Evolutionary conservation across 768 basidiomycete species (phyloP).

Genomic region (Suillus subluteus): DNA sequence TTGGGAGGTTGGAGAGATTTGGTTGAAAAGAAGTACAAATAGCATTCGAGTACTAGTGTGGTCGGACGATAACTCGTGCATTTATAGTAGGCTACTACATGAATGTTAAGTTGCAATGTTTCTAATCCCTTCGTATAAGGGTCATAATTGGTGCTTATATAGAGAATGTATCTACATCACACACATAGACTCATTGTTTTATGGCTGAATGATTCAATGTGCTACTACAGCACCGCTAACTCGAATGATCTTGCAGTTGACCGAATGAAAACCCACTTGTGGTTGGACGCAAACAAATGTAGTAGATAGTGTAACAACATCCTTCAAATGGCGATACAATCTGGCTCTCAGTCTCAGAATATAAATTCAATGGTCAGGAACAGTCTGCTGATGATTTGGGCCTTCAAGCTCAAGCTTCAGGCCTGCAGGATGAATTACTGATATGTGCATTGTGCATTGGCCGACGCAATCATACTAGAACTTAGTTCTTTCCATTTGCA

Average conservation of each 20-base stretch:
- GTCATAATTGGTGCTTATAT: background rate
- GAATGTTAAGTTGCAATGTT: too few relatives aligned
- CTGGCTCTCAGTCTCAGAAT: too few relatives aligned
- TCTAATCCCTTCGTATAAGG: background rate
- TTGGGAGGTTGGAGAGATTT: background rate
- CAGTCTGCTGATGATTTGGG: too few relatives aligned
- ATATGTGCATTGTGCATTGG: too few relatives aligned
- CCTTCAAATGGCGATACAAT: background rate
- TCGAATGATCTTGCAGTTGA: too few relatives aligned
- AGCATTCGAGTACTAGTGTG: background rate
- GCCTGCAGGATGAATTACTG: background rate
- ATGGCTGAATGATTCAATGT: background rate
- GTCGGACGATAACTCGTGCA: background rate
- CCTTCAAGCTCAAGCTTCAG: too few relatives aligned
- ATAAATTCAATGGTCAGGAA: too few relatives aligned
- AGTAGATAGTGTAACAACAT: background rate
- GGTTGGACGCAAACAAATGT: background rate
- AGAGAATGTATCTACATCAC: background rate
- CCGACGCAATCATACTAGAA: too few relatives aligned
- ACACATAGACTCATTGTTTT: background rate
- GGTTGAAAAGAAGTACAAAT: slow-evolving; percentile 1
- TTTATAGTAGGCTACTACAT: background rate
- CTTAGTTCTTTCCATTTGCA: too few relatives aligned
- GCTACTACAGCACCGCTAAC: too few relatives aligned
- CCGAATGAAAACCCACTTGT: too few relatives aligned